Evolutionary conservation across 495 filamentous ascomycete genomes (phyloP), one percentile per base, ranked within the genome.

Genomic region (Daldinia bambusicola): DNA sequence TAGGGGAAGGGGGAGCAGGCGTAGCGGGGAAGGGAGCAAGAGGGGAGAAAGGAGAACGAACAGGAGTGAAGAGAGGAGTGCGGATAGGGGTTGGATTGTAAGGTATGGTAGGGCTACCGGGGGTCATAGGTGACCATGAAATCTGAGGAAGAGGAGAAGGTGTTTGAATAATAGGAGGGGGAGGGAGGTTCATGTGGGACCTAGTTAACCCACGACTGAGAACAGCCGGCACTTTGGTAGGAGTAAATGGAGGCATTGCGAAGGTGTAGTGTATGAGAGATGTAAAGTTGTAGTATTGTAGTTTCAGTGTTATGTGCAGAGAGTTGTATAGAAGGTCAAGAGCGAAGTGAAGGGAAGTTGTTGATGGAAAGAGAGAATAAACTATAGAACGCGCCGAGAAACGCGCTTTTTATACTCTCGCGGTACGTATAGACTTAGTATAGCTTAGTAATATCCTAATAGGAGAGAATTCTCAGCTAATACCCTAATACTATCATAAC

Each of bases 31-130:
- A 63, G 26, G 58, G 75, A 38, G 72, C 75, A 12, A 69, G 36
- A 6, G 65, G 66, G 6, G 71, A 75, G 36, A 73, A 77, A 55
- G 77, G 71, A 3, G 68, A 72, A 55, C 76, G 76, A 57, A 66
- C 72, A 37, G 72, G 73, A 60, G 70, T 71, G 45, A 60, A 67
- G 61, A 75, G 53, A 52, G 62, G 71, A 45, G 51, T 66, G 6
- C 67, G 72, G 72, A 72, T 56, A 12, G 73, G 75, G 14, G 72
- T 63, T 16, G 76, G 73, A 12, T 59, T 68, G n/a, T 56, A 56
- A 9, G 53, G 53, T 32, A 30, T 40, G 31, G 32, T 22, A 32
- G 31, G 38, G 10, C 45, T 32, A 41, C 31, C 9, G 40, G 60
- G 36, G 59, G 59, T 31, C 16, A 45, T 8, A 16, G 31, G 13